Conservation (phyloP, 2,329 filamentous ascomycete genomes). For the Ophiostoma sp. region DNA sequence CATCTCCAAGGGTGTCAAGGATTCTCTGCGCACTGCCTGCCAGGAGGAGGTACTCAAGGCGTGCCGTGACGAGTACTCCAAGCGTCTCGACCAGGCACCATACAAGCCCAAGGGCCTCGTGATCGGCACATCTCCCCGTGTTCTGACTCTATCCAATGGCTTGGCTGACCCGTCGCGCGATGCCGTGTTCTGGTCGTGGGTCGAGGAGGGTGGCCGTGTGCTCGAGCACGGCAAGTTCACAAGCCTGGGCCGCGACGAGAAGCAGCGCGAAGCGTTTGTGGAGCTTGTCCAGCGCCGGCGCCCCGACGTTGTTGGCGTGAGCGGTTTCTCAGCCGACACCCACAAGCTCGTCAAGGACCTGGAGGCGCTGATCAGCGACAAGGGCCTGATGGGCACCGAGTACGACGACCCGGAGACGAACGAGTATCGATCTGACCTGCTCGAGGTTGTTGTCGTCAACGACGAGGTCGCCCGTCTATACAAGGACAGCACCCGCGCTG, state of each 20-base stretch:
- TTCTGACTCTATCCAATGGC: slow-evolving; percentile 82
- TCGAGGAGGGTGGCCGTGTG: slow-evolving; percentile 86
- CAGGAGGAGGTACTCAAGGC: slow-evolving; percentile 85
- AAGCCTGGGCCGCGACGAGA: slow-evolving; percentile 67
- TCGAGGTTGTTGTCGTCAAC: slow-evolving; percentile 89
- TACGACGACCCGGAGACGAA: slow-evolving; percentile 74
- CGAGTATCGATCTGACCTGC: slow-evolving; percentile 67
- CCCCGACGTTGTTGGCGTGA: slow-evolving; percentile 85
- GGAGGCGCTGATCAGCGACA: slow-evolving; percentile 69
- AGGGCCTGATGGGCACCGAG: slow-evolving; percentile 71
- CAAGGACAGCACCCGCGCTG: slow-evolving; percentile 78
- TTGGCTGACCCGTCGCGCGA: slow-evolving; percentile 68
- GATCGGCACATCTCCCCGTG: slow-evolving; percentile 78
- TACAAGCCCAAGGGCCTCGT: slow-evolving; percentile 93
- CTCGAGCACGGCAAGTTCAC: slow-evolving; percentile 82
- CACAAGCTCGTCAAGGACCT: slow-evolving; percentile 77
- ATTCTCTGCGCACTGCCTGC: slow-evolving; percentile 86
- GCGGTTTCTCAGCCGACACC: slow-evolving; percentile 82
- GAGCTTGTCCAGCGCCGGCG: slow-evolving; percentile 73
- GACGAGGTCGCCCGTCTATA: slow-evolving; percentile 97
- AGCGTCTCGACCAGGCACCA: slow-evolving; percentile 88
- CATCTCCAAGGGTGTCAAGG: slow-evolving; percentile 88
- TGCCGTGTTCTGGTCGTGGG: slow-evolving; percentile 82
- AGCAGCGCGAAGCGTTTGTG: slow-evolving; percentile 63
- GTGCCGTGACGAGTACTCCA: slow-evolving; percentile 82